Evolutionary conservation across 805 yeast species (phyloP), one percentile per base, ranked within the genome.

Genomic region (Candida stauntonica): DNA sequence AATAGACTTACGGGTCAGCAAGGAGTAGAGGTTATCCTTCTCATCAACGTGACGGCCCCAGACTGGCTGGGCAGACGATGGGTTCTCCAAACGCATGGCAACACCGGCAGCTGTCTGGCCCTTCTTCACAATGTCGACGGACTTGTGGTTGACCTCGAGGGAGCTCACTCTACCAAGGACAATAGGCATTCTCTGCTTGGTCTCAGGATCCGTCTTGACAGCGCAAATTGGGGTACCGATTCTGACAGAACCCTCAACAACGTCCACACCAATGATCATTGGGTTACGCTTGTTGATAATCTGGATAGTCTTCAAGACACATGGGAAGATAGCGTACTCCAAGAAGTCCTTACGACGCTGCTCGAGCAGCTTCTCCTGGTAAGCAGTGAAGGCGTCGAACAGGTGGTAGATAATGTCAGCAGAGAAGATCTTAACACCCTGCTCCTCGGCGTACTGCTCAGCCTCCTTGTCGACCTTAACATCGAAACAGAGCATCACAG

Each of bases 31-130:
- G 32, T 76, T 73, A 63, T 93, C 99, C 42, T 77, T 70, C 66
- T 93, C 99, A 63, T 88, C 96, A 52, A 93, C 94, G 60, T 93
- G 99, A 70, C 99, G 86, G 47, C 99, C 99, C 98, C 98, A 93
- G 12, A 86, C 81, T 39, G 99, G 98, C 67, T 88, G 96, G 48
- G 86, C 91, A 42, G 84, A 73, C 31, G 95, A 84, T 49, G 95
- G 89, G 54, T 86, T 83, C 41, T 93, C 99, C 57, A 93, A 73
- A 72, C 99, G 81, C 84, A 93, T 86, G 46, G 99, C 99, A 47
- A 91, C 98, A 77, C 99, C 99, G 19, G 96, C 97, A 52, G 84
- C 77, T 11, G 98, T 86, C 66, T 86, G 95, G 32, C 97, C 96
- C 74, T 86, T 93, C 69, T 87, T 85, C 33, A 89, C 95, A 21